Evolutionary conservation across 805 yeast genomes (phyloP).

Genomic region (Yamadazyma phyllophila): DNA sequence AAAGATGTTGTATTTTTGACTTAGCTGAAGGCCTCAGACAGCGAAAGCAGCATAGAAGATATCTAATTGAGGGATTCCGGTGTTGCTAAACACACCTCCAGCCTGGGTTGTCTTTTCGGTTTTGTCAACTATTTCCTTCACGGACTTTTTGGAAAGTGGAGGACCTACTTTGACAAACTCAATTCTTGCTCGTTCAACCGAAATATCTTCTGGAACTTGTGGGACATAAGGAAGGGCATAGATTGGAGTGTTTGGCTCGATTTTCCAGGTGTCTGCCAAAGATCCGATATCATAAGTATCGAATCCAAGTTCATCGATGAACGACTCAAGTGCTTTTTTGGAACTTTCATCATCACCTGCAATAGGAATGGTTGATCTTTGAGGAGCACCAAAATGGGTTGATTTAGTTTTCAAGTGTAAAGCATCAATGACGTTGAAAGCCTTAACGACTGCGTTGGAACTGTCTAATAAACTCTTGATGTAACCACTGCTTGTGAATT

Average conservation of each 20-base stretch:
- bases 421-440: neutral
- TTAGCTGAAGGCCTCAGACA: too few relatives aligned
- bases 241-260: too few relatives aligned
- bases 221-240: too few relatives aligned
- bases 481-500: neutral
- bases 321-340: neutral
- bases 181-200: too few relatives aligned
- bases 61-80: neutral
- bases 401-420: neutral
- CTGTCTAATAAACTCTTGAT: neutral
- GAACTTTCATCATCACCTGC: neutral
- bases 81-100: neutral
- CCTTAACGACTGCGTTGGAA: neutral
- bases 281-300: neutral
- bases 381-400: neutral
- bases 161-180: too few relatives aligned
- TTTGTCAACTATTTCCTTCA: neutral
- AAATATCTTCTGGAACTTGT: too few relatives aligned
- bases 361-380: neutral
- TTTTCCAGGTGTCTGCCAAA: neutral
- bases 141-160: too few relatives aligned
- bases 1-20: too few relatives aligned
- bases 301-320: neutral
- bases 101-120: neutral
- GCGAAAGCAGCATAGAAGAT: neutral